Conservation (phyloP, 371 early-diverging fungal genomes). For the Mortierella sp. region DNA sequence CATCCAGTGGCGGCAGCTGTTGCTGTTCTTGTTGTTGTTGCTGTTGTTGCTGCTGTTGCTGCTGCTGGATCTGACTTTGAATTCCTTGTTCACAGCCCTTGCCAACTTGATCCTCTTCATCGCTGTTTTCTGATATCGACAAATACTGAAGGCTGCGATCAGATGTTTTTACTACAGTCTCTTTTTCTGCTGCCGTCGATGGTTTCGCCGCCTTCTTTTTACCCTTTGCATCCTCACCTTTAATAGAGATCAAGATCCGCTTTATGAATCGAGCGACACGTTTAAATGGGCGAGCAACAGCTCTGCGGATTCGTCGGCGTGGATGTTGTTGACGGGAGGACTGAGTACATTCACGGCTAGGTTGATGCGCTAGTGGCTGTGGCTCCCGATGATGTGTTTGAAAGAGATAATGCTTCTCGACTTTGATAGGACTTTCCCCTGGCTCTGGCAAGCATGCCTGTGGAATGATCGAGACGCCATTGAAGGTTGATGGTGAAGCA, state of each 20-base stretch:
- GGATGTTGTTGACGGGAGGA: background rate
- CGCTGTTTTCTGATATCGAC: background rate
- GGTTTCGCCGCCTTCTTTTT: background rate
- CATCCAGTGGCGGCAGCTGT: background rate
- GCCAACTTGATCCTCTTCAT: no score
- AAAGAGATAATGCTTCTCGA: conserved; percentile 42
- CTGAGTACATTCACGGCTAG: background rate
- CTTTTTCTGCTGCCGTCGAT: background rate
- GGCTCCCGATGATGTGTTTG: conserved; percentile 35
- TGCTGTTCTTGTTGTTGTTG: background rate
- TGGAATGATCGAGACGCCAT: conserved; percentile 9
- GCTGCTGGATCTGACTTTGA: background rate
- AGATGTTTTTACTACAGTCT: background rate
- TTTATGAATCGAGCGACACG: background rate
- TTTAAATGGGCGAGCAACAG: conserved; percentile 9
- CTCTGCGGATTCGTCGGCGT: background rate
- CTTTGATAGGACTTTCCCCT: background rate
- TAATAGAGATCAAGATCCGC: background rate
- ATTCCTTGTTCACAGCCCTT: no score
- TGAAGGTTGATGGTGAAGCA: conserved; percentile 9
- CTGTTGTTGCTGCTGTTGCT: background rate
- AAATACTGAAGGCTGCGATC: background rate
- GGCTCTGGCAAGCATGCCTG: background rate
- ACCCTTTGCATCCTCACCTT: background rate
- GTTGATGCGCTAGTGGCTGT: background rate